phyloP scores from a whole-genome alignment of 306 rosid genomes.

The Vachellia pachyceras region DNA sequence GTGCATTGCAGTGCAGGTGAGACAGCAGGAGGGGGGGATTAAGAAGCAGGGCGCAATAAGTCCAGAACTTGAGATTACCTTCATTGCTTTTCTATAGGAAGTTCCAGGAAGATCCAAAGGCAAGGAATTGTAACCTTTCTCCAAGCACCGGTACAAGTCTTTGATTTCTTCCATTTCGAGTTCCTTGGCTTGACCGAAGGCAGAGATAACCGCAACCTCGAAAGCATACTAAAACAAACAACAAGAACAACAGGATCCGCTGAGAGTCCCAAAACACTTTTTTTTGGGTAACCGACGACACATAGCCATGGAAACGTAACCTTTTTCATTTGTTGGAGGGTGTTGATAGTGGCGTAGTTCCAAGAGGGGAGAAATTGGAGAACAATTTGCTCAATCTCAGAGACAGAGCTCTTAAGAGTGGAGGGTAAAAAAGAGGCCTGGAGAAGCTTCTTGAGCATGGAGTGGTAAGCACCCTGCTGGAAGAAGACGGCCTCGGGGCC shows the following conservation, averaged over 20 bases:
- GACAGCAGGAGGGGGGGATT: background rate
- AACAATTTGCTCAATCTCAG: constrained; percentile 68
- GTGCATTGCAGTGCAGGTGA: background rate
- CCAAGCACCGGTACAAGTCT: constrained; percentile 64
- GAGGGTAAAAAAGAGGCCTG: constrained; percentile 71
- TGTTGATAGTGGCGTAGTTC: constrained; percentile 61
- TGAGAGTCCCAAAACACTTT: background rate
- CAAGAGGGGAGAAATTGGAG: constrained; percentile 63
- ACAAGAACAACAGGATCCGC: background rate
- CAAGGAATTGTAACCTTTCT: constrained; percentile 90
- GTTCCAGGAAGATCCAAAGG: constrained; percentile 80
- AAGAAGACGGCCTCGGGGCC: constrained; percentile 89
- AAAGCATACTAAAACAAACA: constrained; percentile 67
- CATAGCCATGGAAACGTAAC: constrained; percentile 31
- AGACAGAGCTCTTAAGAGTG: constrained; percentile 59
- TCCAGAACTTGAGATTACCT: constrained; percentile 46
- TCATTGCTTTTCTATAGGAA: constrained; percentile 71
- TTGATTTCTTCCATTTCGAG: constrained; percentile 68
- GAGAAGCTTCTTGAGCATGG: constrained; percentile 67
- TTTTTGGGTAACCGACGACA: background rate
- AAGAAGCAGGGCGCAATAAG: background rate
- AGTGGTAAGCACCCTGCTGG: constrained; percentile 84
- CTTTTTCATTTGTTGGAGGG: constrained; percentile 88
- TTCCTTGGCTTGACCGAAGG: constrained; percentile 64
- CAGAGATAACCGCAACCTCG: constrained; percentile 85